Conservation (phyloP, 2,329 filamentous ascomycete species). For the Kalaharituber pfeilii region DNA sequence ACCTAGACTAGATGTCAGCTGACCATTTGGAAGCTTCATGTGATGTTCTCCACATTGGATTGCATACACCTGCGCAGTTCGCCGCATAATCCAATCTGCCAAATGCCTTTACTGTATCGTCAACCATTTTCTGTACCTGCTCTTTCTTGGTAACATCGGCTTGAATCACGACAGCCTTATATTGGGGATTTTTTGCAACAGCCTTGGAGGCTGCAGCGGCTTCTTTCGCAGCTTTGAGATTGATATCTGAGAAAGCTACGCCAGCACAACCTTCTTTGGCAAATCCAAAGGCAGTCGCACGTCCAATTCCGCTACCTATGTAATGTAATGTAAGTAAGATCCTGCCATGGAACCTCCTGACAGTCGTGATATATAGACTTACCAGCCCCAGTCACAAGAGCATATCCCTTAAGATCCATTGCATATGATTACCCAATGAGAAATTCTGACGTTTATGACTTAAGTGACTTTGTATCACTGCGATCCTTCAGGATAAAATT, state of each 20-base stretch:
- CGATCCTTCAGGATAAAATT: too few relatives aligned
- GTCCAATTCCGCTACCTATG: too few relatives aligned
- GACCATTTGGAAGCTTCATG: background rate
- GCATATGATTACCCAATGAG: too few relatives aligned
- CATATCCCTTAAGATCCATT: too few relatives aligned
- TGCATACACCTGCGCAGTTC: constrained; percentile 10
- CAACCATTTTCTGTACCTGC: constrained; percentile 6
- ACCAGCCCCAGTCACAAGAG: too few relatives aligned
- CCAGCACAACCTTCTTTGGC: constrained; percentile 9
- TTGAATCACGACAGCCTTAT: constrained; percentile 5
- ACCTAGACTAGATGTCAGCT: too few relatives aligned
- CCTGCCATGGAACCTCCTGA: too few relatives aligned
- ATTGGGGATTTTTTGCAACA: constrained; percentile 8
- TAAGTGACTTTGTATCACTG: too few relatives aligned
- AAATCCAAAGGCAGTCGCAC: too few relatives aligned
- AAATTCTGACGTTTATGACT: too few relatives aligned
- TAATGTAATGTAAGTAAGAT: too few relatives aligned
- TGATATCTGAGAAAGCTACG: constrained; percentile 11
- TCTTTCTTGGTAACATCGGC: constrained; percentile 9
- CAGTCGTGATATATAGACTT: too few relatives aligned
- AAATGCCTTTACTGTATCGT: background rate
- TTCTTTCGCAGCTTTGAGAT: constrained; percentile 5
- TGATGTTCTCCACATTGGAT: background rate
- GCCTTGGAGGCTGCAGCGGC: constrained; percentile 9
- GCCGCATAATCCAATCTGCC: constrained; percentile 6